These are phyloP conservation scores for Calophaca sinica DNA, from an alignment of 306 rosid species.

Conservation along the genomic window DNA sequence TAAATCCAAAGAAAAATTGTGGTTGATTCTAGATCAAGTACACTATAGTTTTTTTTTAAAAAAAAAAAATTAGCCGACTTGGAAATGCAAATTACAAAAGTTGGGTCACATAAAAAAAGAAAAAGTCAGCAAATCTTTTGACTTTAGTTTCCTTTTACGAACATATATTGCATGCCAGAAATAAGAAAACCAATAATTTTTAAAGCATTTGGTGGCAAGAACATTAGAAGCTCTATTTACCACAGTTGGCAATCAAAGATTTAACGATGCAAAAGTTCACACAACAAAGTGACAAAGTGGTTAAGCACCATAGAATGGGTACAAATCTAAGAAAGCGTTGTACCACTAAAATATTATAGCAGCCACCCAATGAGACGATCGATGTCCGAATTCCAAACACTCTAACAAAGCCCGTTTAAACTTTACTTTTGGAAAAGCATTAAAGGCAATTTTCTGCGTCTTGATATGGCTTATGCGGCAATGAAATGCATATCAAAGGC, in stretches of 20 bases:
- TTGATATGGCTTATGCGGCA: slow-evolving; percentile 49
- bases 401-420: slow-evolving; percentile 26
- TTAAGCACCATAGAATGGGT: slow-evolving; percentile 38
- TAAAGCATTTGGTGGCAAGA: slow-evolving; percentile 1
- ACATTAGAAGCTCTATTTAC: background rate
- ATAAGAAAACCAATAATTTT: slow-evolving; percentile 5
- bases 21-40: slow-evolving; percentile 14
- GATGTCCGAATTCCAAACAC: slow-evolving; percentile 47
- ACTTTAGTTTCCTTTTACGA: slow-evolving; percentile 11
- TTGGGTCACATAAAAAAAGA: slow-evolving; percentile 8
- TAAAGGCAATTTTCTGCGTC: slow-evolving; percentile 46
- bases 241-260: slow-evolving; percentile 8
- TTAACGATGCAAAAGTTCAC: slow-evolving; percentile 22
- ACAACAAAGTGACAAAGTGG: slow-evolving; percentile 32
- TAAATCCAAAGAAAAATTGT: background rate
- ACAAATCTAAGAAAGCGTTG: slow-evolving; percentile 41
- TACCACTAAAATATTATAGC: slow-evolving; percentile 30
- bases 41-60: background rate
- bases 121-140: slow-evolving; percentile 34
- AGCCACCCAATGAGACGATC: slow-evolving; percentile 42
- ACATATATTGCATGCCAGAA: background rate
- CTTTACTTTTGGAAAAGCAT: slow-evolving; percentile 61
- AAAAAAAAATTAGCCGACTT: background rate
- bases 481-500: slow-evolving; percentile 37
- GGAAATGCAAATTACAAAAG: slow-evolving; percentile 17